phyloP scores from a whole-genome alignment of 176 grass and related monocot species.

The Aechmea fasciata region DNA sequence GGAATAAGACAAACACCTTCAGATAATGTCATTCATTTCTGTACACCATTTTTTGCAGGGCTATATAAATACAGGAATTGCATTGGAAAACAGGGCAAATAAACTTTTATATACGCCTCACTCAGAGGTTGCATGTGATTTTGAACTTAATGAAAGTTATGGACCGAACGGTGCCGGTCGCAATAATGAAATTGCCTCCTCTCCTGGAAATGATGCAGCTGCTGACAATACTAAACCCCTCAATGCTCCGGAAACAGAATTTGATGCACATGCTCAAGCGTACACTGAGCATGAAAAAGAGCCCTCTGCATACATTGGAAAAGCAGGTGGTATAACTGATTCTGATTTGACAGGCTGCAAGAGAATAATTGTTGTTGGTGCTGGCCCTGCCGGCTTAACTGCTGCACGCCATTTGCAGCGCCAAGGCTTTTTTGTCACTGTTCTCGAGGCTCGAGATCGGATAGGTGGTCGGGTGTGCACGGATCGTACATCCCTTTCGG shows the following conservation, averaged over 20 bases:
- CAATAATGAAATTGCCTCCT: slow-evolving; percentile 25
- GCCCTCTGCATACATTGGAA: slow-evolving; percentile 21
- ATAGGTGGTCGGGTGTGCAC: slow-evolving; percentile 91
- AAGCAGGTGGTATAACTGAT: slow-evolving; percentile 19
- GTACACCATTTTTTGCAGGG: slow-evolving; percentile 40
- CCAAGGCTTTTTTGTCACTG: slow-evolving; percentile 76
- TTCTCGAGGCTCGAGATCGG: slow-evolving; percentile 91
- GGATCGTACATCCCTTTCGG: slow-evolving; percentile 76
- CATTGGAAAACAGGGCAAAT: slow-evolving; percentile 32
- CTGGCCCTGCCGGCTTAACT: slow-evolving; percentile 89
- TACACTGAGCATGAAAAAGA: background rate
- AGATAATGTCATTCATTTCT: slow-evolving; percentile 6
- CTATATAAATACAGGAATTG: slow-evolving; percentile 96
- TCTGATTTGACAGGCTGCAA: slow-evolving; percentile 24
- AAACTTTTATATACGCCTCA: slow-evolving; percentile 7
- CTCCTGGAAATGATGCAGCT: slow-evolving; percentile 15
- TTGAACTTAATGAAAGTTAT: slow-evolving; percentile 31
- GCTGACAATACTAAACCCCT: slow-evolving; percentile 8
- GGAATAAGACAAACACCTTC: background rate
- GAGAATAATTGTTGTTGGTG: slow-evolving; percentile 75
- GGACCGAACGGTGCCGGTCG: slow-evolving; percentile 21
- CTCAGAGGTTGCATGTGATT: slow-evolving; percentile 35
- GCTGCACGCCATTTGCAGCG: slow-evolving; percentile 80
- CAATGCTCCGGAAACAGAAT: slow-evolving; percentile 18
- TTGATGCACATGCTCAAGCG: background rate